phyloP scores from a whole-genome alignment of 164 flowering plant genomes.

The Saururus chinensis region DNA sequence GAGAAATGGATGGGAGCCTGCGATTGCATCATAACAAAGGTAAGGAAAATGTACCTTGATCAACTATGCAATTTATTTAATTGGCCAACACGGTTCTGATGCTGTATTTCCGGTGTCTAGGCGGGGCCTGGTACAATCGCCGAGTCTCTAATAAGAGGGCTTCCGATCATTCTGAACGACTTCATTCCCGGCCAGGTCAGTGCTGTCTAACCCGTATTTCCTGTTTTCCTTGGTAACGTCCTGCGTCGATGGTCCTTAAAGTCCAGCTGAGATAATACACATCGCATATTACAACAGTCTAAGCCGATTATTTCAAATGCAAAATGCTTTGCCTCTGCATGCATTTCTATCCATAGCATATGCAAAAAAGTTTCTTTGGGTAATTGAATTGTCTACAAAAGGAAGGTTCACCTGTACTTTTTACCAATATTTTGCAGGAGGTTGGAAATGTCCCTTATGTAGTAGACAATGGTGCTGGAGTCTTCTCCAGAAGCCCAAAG shows the following conservation, averaged over 20 bases:
- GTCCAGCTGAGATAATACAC: too few relatives aligned
- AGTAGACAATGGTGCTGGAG: slow-evolving; percentile 92
- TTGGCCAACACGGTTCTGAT: not conserved
- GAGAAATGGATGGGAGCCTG: slow-evolving; percentile 99
- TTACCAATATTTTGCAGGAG: slow-evolving; percentile 34
- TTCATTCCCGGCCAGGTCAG: slow-evolving; percentile 96
- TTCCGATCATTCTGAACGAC: slow-evolving; percentile 92
- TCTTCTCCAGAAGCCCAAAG: slow-evolving; percentile 72
- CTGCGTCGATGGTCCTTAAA: too few relatives aligned
- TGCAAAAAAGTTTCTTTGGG: too few relatives aligned
- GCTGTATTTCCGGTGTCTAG: slow-evolving; percentile 18
- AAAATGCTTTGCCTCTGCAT: too few relatives aligned
- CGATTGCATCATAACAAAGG: slow-evolving; percentile 94
- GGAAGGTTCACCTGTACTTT: too few relatives aligned
- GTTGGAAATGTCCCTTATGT: slow-evolving; percentile 94
- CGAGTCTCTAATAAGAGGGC: slow-evolving; percentile 90
- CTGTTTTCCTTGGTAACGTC: not conserved
- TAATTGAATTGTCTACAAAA: too few relatives aligned
- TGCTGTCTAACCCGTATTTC: not conserved
- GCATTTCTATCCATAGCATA: too few relatives aligned
- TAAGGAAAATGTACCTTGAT: slow-evolving; percentile 12
- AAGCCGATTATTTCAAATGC: too few relatives aligned
- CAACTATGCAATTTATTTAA: not conserved
- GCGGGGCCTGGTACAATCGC: slow-evolving; percentile 99
- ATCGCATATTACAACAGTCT: too few relatives aligned